These are phyloP conservation scores for Lipomyces anomalus DNA, from an alignment of 805 yeast species.

Conservation along the genomic window DNA sequence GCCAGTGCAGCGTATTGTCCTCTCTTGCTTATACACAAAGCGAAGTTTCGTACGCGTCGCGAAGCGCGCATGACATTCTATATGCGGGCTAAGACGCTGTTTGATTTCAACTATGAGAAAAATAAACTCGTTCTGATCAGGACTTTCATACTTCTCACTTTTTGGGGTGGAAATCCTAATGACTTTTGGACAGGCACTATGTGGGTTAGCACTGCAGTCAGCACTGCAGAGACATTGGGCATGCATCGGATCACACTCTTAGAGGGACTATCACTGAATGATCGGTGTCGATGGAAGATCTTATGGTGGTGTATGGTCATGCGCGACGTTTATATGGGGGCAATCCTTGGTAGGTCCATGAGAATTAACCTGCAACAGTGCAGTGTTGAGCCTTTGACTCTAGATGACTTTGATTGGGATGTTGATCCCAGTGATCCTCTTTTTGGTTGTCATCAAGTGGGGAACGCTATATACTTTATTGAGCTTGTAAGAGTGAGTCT, in stretches of 20 bases:
- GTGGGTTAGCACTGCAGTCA: constrained; percentile 18
- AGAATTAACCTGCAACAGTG: constrained; percentile 16
- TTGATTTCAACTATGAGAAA: constrained; percentile 17
- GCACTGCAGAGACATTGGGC: constrained; percentile 20
- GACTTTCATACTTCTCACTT: constrained; percentile 11
- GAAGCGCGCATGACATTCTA: constrained; percentile 18
- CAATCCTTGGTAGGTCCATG: constrained; percentile 14
- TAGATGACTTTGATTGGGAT: constrained; percentile 10
- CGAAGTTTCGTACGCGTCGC: constrained; percentile 4
- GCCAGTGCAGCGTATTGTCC: constrained; percentile 14
- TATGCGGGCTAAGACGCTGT: constrained; percentile 14
- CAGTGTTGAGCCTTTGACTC: constrained; percentile 4
- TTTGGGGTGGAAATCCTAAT: constrained; percentile 18
- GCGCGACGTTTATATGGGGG: constrained; percentile 13
- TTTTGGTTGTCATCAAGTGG: neutral
- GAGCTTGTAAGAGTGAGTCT: neutral
- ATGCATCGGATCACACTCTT: constrained; percentile 2
- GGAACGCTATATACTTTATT: neutral
- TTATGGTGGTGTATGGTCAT: constrained; percentile 18
- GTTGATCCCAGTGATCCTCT: constrained; percentile 1
- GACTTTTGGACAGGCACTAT: constrained; percentile 19
- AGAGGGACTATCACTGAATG: constrained; percentile 8
- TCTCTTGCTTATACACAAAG: constrained; percentile 1
- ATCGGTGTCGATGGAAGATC: constrained; percentile 5
- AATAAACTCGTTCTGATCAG: constrained; percentile 9